A percentile compares a stretch with the other conserved stretches of the same genome.
phyloP scores from a whole-genome alignment of 2,329 filamentous ascomycete genomes.

The Cordyceps militaris region DNA sequence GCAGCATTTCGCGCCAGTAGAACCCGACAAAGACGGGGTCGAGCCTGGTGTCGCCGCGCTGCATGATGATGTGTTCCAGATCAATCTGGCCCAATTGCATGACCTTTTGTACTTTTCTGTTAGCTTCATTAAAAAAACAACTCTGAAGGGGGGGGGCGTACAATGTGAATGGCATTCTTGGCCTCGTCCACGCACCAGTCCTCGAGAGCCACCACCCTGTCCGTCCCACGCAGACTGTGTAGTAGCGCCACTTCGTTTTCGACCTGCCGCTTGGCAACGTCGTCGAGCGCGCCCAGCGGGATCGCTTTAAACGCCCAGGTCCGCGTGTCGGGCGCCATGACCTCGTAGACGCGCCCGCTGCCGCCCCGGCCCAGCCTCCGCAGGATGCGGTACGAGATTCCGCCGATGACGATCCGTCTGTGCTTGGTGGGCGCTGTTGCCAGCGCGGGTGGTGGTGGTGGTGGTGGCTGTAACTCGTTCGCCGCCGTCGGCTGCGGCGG shows the following conservation, averaged over 20 bases:
- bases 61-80: neutral
- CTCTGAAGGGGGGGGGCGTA: neutral
- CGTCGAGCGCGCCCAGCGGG: neutral
- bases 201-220: neutral
- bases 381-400: neutral
- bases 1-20: constrained; percentile 96
- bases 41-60: neutral
- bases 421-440: neutral
- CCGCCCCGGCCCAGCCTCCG: neutral
- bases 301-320: neutral
- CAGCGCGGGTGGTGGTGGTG: neutral
- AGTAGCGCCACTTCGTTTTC: neutral
- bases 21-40: constrained; percentile 38
- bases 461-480: neutral
- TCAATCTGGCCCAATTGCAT: constrained; percentile 6
- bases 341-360: neutral
- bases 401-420: neutral
- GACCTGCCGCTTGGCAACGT: neutral
- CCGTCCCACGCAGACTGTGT: neutral
- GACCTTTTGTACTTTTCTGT: neutral
- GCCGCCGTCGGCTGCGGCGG: neutral
- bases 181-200: neutral
- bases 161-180: constrained; percentile 1
- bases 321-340: neutral
- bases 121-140: neutral